These are phyloP conservation scores for Kwoniella shivajii DNA, from an alignment of 1,284 basidiomycete species.

Conservation along the genomic window DNA sequence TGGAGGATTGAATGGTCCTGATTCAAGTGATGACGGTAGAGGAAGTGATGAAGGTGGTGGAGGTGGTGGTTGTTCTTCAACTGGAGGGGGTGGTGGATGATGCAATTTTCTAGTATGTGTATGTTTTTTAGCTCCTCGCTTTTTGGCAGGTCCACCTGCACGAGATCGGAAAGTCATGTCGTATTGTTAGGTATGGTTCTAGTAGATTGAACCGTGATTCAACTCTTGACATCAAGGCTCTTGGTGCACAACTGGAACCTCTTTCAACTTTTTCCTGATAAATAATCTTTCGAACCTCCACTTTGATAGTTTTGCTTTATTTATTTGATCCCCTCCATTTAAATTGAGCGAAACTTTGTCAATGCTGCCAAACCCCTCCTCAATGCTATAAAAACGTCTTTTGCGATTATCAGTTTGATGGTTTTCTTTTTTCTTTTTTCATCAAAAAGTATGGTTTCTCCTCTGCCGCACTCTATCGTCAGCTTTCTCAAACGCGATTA, in stretches of 20 bases:
- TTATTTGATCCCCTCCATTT: no score
- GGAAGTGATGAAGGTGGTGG: conserved; percentile 7
- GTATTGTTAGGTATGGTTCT: not conserved
- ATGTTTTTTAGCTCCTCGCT: conserved; percentile 5
- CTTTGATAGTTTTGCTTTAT: no score
- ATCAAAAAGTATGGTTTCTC: conserved; percentile 42
- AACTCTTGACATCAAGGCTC: not conserved
- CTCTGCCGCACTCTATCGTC: conserved; percentile 32
- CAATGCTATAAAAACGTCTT: no score
- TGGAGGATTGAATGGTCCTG: conserved; percentile 29
- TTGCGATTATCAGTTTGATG: no score
- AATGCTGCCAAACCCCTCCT: no score
- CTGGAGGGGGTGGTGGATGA: conserved; percentile 29
- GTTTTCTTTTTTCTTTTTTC: conserved; percentile 7
- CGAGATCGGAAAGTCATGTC: conserved; percentile 48
- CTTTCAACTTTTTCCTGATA: not conserved
- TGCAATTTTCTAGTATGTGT: conserved; percentile 30
- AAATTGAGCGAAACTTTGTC: no score
- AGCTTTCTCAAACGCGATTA: conserved; percentile 9
- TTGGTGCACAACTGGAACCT: not conserved
- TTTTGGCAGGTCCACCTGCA: conserved; percentile 32
- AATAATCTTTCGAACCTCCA: not conserved
- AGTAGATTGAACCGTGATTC: not conserved
- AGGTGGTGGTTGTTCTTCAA: conserved; percentile 4
- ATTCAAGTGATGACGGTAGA: conserved; percentile 10